Conservation (phyloP, 306 rosid genomes). For the Castanopsis chinensis region DNA sequence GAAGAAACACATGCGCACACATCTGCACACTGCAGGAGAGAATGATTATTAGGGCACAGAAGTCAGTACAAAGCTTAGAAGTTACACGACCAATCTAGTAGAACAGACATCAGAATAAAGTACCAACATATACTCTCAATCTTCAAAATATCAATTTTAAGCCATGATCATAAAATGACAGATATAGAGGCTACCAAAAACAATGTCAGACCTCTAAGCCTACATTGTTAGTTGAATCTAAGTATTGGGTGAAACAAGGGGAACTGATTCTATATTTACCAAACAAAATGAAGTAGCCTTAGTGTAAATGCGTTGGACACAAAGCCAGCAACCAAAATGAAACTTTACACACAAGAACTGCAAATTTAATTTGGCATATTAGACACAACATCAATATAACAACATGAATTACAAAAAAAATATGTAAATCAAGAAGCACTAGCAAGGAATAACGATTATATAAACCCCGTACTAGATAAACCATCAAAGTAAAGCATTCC, state of each 20-base stretch:
- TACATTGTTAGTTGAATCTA: neutral
- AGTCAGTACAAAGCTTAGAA: neutral
- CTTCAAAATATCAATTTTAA: neutral
- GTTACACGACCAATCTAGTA: neutral
- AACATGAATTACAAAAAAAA: neutral
- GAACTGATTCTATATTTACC: neutral
- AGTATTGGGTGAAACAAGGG: neutral
- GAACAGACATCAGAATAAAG: neutral
- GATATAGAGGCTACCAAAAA: neutral
- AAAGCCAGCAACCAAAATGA: neutral
- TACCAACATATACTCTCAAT: neutral
- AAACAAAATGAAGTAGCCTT: neutral
- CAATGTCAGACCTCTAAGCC: neutral
- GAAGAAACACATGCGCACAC: neutral
- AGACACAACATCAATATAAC: neutral
- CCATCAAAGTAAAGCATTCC: neutral
- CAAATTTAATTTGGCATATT: neutral
- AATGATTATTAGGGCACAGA: neutral
- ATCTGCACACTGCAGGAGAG: neutral
- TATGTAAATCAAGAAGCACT: neutral
- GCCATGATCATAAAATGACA: neutral
- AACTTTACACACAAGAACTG: neutral
- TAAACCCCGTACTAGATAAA: neutral
- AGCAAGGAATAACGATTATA: neutral
- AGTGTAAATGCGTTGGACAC: neutral